Evolutionary conservation across 2,329 filamentous ascomycete genomes (phyloP).

Genomic region (Fusarium staphyleae): DNA sequence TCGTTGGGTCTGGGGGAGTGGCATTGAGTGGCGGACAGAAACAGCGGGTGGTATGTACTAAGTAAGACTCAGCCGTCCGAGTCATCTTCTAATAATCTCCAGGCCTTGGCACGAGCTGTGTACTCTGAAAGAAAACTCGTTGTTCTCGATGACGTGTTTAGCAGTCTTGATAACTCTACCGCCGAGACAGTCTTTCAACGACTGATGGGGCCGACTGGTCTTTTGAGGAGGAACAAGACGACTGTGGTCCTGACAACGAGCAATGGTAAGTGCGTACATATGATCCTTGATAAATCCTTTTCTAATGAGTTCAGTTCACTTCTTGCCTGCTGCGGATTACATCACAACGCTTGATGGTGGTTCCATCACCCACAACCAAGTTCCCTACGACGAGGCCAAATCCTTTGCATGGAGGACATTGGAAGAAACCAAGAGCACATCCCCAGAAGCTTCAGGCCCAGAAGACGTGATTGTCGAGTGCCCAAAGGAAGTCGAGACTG

Average conservation of each 20-base stretch:
- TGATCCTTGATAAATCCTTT: fast-evolving
- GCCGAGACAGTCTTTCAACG: conserved; percentile 51
- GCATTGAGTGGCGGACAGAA: conserved; percentile 55
- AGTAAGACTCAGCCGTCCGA: conserved; percentile 9
- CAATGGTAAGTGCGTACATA: not conserved
- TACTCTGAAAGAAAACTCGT: conserved; percentile 51
- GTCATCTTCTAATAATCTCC: conserved; percentile 13
- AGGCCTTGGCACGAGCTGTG: conserved; percentile 56
- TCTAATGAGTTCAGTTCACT: conserved; percentile 30
- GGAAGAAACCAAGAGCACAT: not conserved
- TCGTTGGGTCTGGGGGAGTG: conserved; percentile 52
- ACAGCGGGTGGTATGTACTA: conserved; percentile 51
- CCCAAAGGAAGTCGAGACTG: conserved; percentile 18
- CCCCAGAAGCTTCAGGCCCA: not conserved
- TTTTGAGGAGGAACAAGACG: conserved; percentile 50
- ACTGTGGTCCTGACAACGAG: conserved; percentile 43
- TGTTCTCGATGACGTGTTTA: conserved; percentile 57
- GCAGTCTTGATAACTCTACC: conserved; percentile 55
- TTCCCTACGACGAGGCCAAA: conserved; percentile 30
- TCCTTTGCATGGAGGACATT: conserved; percentile 27
- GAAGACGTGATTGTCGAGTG: not conserved
- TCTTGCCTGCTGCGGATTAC: conserved; percentile 35
- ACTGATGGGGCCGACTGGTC: conserved; percentile 50
- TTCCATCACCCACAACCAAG: conserved; percentile 36
- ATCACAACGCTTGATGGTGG: conserved; percentile 39